phyloP scores from a whole-genome alignment of 768 basidiomycete genomes.

The Galerina marginata region DNA sequence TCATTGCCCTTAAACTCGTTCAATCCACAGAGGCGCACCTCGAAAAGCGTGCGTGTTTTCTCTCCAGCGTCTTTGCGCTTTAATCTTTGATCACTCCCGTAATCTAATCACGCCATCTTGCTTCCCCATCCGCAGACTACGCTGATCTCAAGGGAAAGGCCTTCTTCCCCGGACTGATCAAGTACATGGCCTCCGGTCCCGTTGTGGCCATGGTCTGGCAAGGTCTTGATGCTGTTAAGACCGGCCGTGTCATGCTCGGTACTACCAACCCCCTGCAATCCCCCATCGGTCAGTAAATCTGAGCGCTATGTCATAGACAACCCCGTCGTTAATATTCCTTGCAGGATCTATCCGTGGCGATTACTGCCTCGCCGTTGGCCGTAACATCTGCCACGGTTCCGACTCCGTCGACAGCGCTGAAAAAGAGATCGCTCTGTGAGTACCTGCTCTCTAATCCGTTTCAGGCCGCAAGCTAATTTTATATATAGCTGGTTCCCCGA shows the following conservation, averaged over 20 bases:
- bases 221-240: conserved; percentile 93
- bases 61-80: conserved; percentile 16
- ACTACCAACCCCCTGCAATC: conserved; percentile 96
- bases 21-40: conserved; percentile 83
- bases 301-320: background rate
- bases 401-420: conserved; percentile 89
- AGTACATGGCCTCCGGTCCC: conserved; percentile 95
- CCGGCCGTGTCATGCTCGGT: conserved; percentile 94
- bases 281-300: conserved; percentile 65
- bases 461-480: conserved; percentile 8
- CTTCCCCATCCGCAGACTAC: conserved; percentile 68
- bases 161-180: conserved; percentile 97
- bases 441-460: conserved; percentile 17
- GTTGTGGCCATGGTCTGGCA: conserved; percentile 97
- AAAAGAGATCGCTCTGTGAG: conserved; percentile 93
- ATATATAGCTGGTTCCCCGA: conserved; percentile 88
- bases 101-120: conserved; percentile 18
- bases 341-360: conserved; percentile 95
- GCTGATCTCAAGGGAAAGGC: conserved; percentile 91
- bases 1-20: conserved; percentile 91
- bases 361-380: conserved; percentile 91
- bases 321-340: conserved; percentile 7
- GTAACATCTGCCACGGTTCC: conserved; percentile 93
- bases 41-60: conserved; percentile 73
- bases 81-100: conserved; percentile 16